A percentile compares a stretch with the other conserved stretches of the same genome.
Evolutionary conservation across 495 filamentous ascomycete genomes (phyloP).

Genomic region (Filosporella fistucella): DNA sequence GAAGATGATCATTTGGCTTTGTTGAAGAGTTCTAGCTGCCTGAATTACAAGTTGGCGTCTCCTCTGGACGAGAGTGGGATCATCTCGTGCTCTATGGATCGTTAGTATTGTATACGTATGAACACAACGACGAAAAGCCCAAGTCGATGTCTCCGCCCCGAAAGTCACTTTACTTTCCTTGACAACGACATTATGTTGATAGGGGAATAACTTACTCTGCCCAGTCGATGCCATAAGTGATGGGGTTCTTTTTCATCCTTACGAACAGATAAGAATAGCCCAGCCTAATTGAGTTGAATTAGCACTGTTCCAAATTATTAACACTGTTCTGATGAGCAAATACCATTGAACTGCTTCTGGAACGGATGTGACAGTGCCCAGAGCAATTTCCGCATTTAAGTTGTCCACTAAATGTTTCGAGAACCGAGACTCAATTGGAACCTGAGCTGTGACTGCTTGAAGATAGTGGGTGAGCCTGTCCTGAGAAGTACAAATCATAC

Average conservation of each 20-base stretch:
- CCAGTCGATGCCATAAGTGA: constrained; percentile 94
- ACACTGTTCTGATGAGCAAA: too few relatives aligned
- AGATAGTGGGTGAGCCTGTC: constrained; percentile 94
- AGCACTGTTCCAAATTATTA: too few relatives aligned
- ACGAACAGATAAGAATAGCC: constrained; percentile 98
- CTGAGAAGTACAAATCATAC: constrained; percentile 91
- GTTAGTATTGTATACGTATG: neutral
- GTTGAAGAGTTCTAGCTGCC: constrained; percentile 77
- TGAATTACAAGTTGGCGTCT: constrained; percentile 79
- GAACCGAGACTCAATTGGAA: constrained; percentile 93
- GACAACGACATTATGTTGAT: too few relatives aligned
- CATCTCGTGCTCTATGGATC: constrained; percentile 54
- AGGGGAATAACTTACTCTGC: constrained; percentile 47
- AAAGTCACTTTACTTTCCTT: too few relatives aligned
- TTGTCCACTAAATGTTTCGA: constrained; percentile 91
- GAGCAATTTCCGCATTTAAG: constrained; percentile 87
- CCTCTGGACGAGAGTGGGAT: constrained; percentile 78
- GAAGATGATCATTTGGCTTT: constrained; percentile 98
- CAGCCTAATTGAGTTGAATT: too few relatives aligned
- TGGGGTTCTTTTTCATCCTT: constrained; percentile 87
- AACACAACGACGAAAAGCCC: too few relatives aligned
- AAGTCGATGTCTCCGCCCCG: too few relatives aligned
- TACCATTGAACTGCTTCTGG: constrained; percentile 91
- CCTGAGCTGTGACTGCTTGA: constrained; percentile 86
- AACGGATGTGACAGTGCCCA: constrained; percentile 96